phyloP scores from a whole-genome alignment of 768 basidiomycete species.

The Rhodotorula toruloides region DNA sequence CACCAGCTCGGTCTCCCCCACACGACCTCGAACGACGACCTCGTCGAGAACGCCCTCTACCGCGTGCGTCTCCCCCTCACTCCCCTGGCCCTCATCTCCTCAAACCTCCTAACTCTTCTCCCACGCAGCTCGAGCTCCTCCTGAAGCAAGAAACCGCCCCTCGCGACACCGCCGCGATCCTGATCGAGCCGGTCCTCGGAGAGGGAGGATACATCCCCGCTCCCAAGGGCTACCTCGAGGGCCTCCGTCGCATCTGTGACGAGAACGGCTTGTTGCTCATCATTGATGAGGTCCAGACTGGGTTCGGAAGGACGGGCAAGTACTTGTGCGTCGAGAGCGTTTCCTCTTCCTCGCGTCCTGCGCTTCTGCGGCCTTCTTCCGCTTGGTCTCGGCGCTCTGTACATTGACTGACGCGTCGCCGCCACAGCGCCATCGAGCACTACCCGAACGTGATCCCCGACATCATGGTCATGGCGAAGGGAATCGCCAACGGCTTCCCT shows the following conservation, averaged over 20 bases:
- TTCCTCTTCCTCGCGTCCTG: background rate
- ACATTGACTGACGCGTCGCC: background rate
- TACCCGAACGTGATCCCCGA: constrained; percentile 82
- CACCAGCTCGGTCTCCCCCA: constrained; percentile 50
- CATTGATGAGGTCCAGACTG: constrained; percentile 63
- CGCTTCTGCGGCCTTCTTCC: background rate
- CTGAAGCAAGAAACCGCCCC: constrained; percentile 74
- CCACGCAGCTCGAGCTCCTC: constrained; percentile 63
- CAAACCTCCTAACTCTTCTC: constrained; percentile 42
- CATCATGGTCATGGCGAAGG: constrained; percentile 84
- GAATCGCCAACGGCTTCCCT: constrained; percentile 88
- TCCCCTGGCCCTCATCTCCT: background rate
- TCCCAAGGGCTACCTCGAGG: constrained; percentile 69
- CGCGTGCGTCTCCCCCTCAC: constrained; percentile 1
- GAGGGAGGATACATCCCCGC: constrained; percentile 95
- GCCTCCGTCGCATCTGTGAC: constrained; percentile 78
- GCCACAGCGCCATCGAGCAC: constrained; percentile 54
- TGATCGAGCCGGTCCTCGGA: constrained; percentile 87
- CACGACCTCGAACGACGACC: constrained; percentile 33
- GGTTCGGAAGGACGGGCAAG: constrained; percentile 80
- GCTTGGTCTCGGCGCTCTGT: background rate
- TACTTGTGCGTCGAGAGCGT: constrained; percentile 53
- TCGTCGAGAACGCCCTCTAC: constrained; percentile 37
- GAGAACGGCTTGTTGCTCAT: constrained; percentile 77
- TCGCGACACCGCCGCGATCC: constrained; percentile 81